A percentile compares a stretch with the other conserved stretches of the same genome.
Conservation (phyloP, 2,329 filamentous ascomycete genomes). For the Penicillium capsulatum region DNA sequence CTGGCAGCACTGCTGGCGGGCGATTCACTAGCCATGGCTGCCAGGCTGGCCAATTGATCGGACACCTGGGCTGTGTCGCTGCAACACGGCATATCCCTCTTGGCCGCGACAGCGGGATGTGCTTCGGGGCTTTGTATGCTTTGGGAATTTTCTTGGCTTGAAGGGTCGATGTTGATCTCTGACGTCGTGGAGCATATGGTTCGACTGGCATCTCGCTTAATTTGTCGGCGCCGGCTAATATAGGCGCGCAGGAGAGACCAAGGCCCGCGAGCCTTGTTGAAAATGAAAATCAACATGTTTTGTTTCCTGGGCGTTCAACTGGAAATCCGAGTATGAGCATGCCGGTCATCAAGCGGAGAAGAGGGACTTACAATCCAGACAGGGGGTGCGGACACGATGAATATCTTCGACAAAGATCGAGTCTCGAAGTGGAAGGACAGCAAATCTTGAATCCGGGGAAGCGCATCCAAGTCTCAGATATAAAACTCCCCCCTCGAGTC, state of each 20-base stretch:
- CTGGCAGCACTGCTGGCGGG: constrained; percentile 1
- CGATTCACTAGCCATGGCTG: constrained; percentile 9
- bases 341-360: no score
- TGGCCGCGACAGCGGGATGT: no score
- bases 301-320: neutral
- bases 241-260: constrained; percentile 6
- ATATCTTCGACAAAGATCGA: constrained; percentile 3
- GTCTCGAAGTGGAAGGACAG: neutral
- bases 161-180: neutral
- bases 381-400: no score
- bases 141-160: neutral
- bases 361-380: no score
- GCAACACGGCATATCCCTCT: constrained; percentile 5
- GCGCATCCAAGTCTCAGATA: no score
- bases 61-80: constrained; percentile 12
- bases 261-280: constrained; percentile 1
- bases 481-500: no score
- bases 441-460: neutral
- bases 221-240: constrained; percentile 4
- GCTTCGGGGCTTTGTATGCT: neutral
- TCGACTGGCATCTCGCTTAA: neutral
- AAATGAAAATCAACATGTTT: constrained; percentile 7
- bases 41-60: constrained; percentile 12
- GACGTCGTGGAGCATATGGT: no score
- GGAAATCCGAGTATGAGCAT: no score